Conservation (phyloP, 2,329 filamentous ascomycete genomes). For the Arthrinium puccinioides region DNA sequence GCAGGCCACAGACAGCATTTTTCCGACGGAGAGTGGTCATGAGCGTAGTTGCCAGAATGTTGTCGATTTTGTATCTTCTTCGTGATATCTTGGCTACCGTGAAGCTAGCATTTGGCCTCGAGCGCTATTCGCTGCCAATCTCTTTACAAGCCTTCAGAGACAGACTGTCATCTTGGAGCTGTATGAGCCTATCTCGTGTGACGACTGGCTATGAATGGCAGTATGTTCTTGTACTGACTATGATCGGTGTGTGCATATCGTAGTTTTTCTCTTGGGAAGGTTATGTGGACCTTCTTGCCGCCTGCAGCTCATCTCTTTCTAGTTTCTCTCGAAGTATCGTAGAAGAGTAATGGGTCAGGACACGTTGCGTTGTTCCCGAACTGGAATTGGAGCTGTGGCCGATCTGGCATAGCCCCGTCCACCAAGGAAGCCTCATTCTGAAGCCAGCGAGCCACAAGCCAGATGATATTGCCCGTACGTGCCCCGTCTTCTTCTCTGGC, state of each 20-base stretch:
- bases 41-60: conserved; percentile 36
- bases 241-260: conserved; percentile 14
- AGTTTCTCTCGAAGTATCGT: conserved; percentile 2
- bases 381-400: conserved; percentile 2
- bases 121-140: conserved; percentile 53
- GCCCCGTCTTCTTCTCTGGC: too few species aligned
- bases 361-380: conserved; percentile 15
- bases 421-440: background rate
- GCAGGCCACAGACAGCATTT: conserved; percentile 26
- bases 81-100: conserved; percentile 65
- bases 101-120: conserved; percentile 63
- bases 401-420: background rate
- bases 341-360: conserved; percentile 4
- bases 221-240: conserved; percentile 25
- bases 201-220: conserved; percentile 40
- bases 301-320: conserved; percentile 3
- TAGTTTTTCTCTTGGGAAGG: conserved; percentile 2
- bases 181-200: conserved; percentile 36
- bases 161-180: conserved; percentile 30
- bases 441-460: conserved; percentile 2
- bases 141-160: conserved; percentile 43
- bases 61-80: conserved; percentile 33
- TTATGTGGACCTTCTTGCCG: conserved; percentile 1
- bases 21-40: conserved; percentile 30
- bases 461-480: background rate